Base-by-base conservation (phyloP, 2,329 filamentous ascomycete genomes). In the Thelonectria blattea region DNA sequence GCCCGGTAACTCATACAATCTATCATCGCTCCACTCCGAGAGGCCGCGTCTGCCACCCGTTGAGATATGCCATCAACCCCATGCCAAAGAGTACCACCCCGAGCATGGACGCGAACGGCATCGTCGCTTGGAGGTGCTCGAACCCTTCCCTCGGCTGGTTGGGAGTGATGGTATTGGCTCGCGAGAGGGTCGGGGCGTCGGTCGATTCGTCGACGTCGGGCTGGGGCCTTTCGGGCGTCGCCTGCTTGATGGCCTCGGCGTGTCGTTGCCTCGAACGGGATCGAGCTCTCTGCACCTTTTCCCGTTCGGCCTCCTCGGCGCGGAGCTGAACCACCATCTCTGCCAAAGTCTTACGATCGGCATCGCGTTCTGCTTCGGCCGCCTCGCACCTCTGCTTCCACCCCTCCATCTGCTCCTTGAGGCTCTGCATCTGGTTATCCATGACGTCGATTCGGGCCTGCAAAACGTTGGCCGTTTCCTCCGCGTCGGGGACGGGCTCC, bases 241-340 rank as follows among this genome's bases (percentile, higher is more conserved):
- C 27, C 8, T 6, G 5, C 8, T 30, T 30, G 45, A 58, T 64
- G 11, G 46, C 57, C 58, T 68, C 65, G 45, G 66, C 67, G 22
- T 72, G 72, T 61, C 73, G 67, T 51, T 70, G 66, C 50, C 72
- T 69, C 37, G 78, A 78, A 12, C 73, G 68, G n/a, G 78, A 79
- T 20, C 74, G 76, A 2, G 73, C 72, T 50, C 75, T 74, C 34
- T 78, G 77, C 3, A 77, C 77, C n/a, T 76, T 79, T 32, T 76
- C 77, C 66, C 77, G 79, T 64, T 73, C 78, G 30, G 80, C 82
- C 65, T 85, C 85, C 67, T 88, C 87, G 67, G 93, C 83, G 54
- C 93, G 87, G 57, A 97, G 90, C 66, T 90, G 89, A 68, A 91
- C 83, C 12, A 97, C 88, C 92, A 98, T 95, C 72, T 97, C 91